These are phyloP conservation scores for Pleurotus tuoliensis DNA, from an alignment of 768 basidiomycete genomes.

Conservation along the genomic window DNA sequence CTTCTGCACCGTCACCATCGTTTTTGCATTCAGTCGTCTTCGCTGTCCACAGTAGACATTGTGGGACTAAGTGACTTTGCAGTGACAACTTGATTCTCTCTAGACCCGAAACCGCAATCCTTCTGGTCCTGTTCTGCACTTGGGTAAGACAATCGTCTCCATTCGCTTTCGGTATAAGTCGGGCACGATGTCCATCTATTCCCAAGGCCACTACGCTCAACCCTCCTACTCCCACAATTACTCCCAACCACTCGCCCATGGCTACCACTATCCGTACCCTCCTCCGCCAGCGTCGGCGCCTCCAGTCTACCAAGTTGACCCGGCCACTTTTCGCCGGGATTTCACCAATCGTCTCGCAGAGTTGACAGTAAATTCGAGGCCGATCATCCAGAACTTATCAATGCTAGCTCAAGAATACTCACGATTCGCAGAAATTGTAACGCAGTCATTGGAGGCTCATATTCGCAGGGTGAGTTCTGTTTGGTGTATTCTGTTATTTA, in stretches of 20 bases:
- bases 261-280: slow-evolving; percentile 36
- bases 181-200: slow-evolving; percentile 56
- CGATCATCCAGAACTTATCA: slow-evolving; percentile 89
- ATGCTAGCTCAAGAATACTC: slow-evolving; percentile 87
- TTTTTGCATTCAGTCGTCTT: slow-evolving; percentile 28
- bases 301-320: slow-evolving; percentile 51
- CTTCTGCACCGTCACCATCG: slow-evolving; percentile 33
- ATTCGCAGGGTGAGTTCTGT: slow-evolving; percentile 78
- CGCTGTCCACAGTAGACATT: slow-evolving; percentile 41
- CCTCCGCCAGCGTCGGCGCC: slow-evolving; percentile 35
- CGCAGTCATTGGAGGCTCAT: slow-evolving; percentile 78
- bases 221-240: slow-evolving; percentile 44
- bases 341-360: slow-evolving; percentile 68
- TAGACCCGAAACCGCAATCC: slow-evolving; percentile 1
- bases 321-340: slow-evolving; percentile 74
- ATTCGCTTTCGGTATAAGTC: slow-evolving; percentile 31
- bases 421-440: slow-evolving; percentile 75
- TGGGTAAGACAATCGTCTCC: slow-evolving; percentile 12
- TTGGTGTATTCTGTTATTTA: slow-evolving; percentile 16
- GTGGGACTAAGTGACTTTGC: slow-evolving; percentile 43
- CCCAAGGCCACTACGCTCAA: slow-evolving; percentile 60
- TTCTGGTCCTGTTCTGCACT: neutral
- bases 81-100: neutral
- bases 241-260: slow-evolving; percentile 35
- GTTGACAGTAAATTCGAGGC: slow-evolving; percentile 91